These are phyloP conservation scores for Leucocoprinus birnbaumii DNA, from an alignment of 768 basidiomycete genomes.

Conservation along the genomic window DNA sequence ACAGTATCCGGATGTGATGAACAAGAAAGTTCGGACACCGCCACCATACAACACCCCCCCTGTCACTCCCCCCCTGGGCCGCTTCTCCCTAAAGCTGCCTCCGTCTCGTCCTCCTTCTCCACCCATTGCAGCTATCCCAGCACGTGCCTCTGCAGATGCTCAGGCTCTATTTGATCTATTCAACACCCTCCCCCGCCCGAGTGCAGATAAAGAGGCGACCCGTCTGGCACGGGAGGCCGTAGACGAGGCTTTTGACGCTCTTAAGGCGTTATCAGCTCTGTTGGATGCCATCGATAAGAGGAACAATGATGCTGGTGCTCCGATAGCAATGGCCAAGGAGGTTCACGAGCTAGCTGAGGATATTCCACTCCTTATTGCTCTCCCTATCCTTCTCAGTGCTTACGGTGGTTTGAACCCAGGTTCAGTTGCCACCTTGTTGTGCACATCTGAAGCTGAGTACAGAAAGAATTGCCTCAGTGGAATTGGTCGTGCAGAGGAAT, in stretches of 20 bases:
- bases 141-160: constrained; percentile 54
- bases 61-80: constrained; percentile 49
- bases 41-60: constrained; percentile 44
- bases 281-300: constrained; percentile 44
- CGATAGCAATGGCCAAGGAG: constrained; percentile 34
- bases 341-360: constrained; percentile 56
- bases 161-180: constrained; percentile 63
- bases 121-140: constrained; percentile 29
- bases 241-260: constrained; percentile 70
- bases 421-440: constrained; percentile 53
- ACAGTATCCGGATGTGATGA: constrained; percentile 24
- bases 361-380: constrained; percentile 70
- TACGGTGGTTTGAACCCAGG: constrained; percentile 31
- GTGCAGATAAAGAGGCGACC: constrained; percentile 40
- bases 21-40: constrained; percentile 35
- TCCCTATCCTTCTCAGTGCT: constrained; percentile 62
- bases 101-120: constrained; percentile 69
- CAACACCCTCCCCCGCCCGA: constrained; percentile 57
- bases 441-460: constrained; percentile 61
- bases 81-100: constrained; percentile 68
- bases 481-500: constrained; percentile 78
- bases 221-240: constrained; percentile 76
- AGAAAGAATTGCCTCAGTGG: constrained; percentile 67
- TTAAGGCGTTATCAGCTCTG: constrained; percentile 54
- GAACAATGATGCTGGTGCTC: constrained; percentile 13